phyloP scores from a whole-genome alignment of 228 moss, liverwort and hornwort genomes.

The Sphagnum fallax region DNA sequence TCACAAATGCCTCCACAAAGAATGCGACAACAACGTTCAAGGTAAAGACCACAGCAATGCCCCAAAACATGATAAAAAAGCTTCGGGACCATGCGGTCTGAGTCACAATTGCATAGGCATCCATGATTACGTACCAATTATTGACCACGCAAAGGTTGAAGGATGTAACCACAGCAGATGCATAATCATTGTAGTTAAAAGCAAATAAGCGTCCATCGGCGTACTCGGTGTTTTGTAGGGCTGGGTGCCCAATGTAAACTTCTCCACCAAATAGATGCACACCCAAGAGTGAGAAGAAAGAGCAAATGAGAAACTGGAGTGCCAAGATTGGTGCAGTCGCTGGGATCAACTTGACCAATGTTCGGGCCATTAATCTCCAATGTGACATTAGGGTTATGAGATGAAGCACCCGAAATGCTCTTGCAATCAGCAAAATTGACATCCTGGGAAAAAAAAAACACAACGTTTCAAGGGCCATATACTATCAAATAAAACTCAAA shows the following conservation, averaged over 20 bases:
- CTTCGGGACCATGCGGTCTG: conserved; percentile 38
- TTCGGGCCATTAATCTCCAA: conserved; percentile 65
- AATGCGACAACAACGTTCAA: conserved; percentile 74
- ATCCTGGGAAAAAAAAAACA: conserved; percentile 30
- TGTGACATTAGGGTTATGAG: conserved; percentile 46
- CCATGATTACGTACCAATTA: conserved; percentile 90
- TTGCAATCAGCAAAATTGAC: conserved; percentile 43
- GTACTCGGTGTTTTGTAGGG: conserved; percentile 52
- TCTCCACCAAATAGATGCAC: conserved; percentile 70
- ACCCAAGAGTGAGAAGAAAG: conserved; percentile 67
- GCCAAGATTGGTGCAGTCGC: conserved; percentile 59
- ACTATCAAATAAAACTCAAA: no score
- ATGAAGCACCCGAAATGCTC: conserved; percentile 44
- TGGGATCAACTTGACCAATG: conserved; percentile 51
- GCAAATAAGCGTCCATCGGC: conserved; percentile 41
- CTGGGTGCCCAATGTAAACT: conserved; percentile 59
- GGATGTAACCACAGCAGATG: conserved; percentile 71
- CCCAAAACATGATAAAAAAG: conserved; percentile 76
- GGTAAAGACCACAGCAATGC: conserved; percentile 54
- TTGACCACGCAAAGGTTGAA: conserved; percentile 85
- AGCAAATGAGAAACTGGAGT: conserved; percentile 63
- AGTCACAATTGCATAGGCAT: conserved; percentile 61
- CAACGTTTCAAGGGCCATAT: no score
- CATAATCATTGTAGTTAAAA: conserved; percentile 76
- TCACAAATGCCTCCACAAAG: conserved; percentile 63